phyloP scores from a whole-genome alignment of 2,329 filamentous ascomycete genomes.

The Bipolaris sorokiniana region DNA sequence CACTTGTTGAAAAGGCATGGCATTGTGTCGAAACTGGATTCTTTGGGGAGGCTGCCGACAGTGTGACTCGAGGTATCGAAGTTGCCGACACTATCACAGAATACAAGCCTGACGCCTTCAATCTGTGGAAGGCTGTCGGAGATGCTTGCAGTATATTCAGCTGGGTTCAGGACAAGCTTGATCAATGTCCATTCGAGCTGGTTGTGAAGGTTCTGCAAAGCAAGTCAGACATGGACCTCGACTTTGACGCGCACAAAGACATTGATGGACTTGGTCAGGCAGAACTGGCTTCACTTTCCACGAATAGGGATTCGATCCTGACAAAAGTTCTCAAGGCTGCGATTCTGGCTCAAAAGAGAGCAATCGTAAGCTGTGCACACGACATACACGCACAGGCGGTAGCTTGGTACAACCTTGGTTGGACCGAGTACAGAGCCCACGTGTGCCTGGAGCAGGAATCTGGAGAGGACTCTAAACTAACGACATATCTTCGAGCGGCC shows the following conservation, averaged over 20 bases:
- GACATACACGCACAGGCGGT: constrained; percentile 90
- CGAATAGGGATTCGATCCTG: constrained; percentile 43
- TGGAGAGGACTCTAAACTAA: constrained; percentile 53
- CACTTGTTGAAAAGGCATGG: constrained; percentile 80
- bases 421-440: constrained; percentile 87
- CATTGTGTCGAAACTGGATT: constrained; percentile 79
- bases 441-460: constrained; percentile 61
- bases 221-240: constrained; percentile 56
- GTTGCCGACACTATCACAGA: constrained; percentile 69
- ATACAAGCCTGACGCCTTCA: constrained; percentile 75
- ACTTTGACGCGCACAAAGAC: constrained; percentile 66
- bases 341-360: constrained; percentile 86
- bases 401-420: constrained; percentile 96
- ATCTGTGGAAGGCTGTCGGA: constrained; percentile 91
- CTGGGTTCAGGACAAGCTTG: constrained; percentile 71
- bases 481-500: constrained; percentile 76
- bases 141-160: constrained; percentile 88
- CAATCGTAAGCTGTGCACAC: constrained; percentile 72
- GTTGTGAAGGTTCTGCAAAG: constrained; percentile 65
- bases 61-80: constrained; percentile 71
- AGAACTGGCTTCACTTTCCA: constrained; percentile 35
- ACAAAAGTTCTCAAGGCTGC: constrained; percentile 70
- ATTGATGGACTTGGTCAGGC: constrained; percentile 68
- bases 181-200: constrained; percentile 65
- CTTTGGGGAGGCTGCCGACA: constrained; percentile 80